Conservation (phyloP, 805 yeast genomes). For the Wickerhamomyces chaumierensis region DNA sequence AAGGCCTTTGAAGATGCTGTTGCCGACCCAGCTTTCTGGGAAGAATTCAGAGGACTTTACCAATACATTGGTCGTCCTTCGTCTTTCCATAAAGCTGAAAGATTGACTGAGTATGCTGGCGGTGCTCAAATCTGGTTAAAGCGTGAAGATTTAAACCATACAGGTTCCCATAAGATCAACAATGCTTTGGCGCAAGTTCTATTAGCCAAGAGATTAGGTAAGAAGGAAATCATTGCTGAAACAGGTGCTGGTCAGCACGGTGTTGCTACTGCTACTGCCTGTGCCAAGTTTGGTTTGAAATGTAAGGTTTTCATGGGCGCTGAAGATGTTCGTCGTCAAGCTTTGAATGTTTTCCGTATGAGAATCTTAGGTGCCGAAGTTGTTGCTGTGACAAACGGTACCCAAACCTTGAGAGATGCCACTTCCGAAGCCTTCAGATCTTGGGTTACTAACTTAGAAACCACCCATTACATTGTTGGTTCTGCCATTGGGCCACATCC, state of each 20-base stretch:
- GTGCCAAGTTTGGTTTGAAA: constrained; percentile 85
- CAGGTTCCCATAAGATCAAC: constrained; percentile 82
- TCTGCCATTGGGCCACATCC: constrained; percentile 99
- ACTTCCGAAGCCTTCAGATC: constrained; percentile 92
- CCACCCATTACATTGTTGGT: constrained; percentile 94
- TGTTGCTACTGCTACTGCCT: constrained; percentile 87
- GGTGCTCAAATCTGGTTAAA: constrained; percentile 97
- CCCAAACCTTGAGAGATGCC: constrained; percentile 93
- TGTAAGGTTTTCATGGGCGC: constrained; percentile 99
- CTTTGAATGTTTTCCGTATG: constrained; percentile 96
- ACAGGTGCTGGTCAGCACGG: constrained; percentile 95
- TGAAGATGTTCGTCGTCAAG: constrained; percentile 97
- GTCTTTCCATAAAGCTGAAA: constrained; percentile 78
- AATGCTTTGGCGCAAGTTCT: constrained; percentile 77
- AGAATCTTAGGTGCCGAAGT: constrained; percentile 93
- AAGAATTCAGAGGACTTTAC: constrained; percentile 73
- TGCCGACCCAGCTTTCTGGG: constrained; percentile 90
- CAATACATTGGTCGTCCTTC: constrained; percentile 97
- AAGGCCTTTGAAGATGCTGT: constrained; percentile 77
- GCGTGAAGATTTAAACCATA: constrained; percentile 90
- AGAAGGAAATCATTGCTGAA: constrained; percentile 70
- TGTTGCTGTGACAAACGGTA: constrained; percentile 87
- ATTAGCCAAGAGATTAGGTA: constrained; percentile 70
- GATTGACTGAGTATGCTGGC: constrained; percentile 82
- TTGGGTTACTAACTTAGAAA: constrained; percentile 83